These are phyloP conservation scores for Suillus paluster DNA, from an alignment of 768 basidiomycete species.

Conservation along the genomic window DNA sequence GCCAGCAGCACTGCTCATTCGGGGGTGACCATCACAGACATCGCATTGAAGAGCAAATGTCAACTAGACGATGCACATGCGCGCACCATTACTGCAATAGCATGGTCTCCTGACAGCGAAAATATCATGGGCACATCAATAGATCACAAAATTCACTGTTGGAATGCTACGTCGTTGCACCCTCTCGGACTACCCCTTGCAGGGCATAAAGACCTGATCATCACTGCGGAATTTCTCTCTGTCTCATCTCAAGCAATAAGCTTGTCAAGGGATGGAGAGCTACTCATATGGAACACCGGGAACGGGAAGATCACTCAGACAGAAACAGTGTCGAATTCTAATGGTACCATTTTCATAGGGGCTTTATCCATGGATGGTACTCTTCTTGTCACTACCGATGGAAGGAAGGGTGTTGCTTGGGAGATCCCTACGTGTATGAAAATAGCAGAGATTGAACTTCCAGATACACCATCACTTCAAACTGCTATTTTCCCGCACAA, in stretches of 20 bases:
- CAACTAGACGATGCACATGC: neutral
- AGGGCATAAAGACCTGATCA: conserved; percentile 18
- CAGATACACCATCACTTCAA: neutral
- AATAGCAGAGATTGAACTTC: neutral
- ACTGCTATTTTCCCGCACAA: neutral
- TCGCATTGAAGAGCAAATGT: neutral
- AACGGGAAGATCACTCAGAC: neutral
- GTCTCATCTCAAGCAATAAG: conserved; percentile 1
- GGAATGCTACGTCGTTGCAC: conserved; percentile 24
- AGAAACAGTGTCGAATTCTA: neutral
- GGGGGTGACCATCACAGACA: conserved; percentile 3
- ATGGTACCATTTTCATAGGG: neutral
- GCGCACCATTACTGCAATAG: conserved; percentile 18
- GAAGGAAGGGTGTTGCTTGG: neutral
- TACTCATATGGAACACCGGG: neutral
- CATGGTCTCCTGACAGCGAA: conserved; percentile 34
- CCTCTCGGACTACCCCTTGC: conserved; percentile 28
- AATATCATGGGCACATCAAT: conserved; percentile 31
- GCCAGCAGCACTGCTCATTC: conserved; percentile 1
- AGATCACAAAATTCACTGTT: conserved; percentile 33
- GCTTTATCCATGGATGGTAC: neutral
- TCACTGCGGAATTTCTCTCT: neutral
- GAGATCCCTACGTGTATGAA: neutral
- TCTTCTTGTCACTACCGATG: neutral
- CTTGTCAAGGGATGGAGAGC: neutral